Base-by-base conservation (phyloP, 352 stramenopile species). In the Phytophthora cactorum region DNA sequence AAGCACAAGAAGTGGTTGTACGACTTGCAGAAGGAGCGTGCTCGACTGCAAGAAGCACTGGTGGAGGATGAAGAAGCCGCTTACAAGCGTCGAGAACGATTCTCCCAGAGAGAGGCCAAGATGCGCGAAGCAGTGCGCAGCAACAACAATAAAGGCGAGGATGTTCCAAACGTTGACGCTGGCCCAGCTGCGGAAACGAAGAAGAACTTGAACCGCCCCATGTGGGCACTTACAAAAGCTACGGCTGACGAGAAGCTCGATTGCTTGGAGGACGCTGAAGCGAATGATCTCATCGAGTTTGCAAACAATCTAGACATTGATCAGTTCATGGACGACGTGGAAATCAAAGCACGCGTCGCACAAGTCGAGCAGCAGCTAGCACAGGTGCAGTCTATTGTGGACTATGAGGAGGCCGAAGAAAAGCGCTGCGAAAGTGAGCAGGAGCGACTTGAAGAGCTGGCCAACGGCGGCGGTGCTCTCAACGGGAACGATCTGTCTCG, bases 1-100 rank as follows among this genome's bases (percentile, higher is more conserved):
- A 97, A 96, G 68, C 94, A 98, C 76, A 96, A 91, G 46, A 97
- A 97, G 66, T 98, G 93, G 93, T 77, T 98, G 11, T 73, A 89
- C 52, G 92, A 98, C 57, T 81, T 98, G n/a, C 93, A 98, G 58
- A 96, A 95, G 50, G 93, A 95, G 50, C 95, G 95, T 36, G 63
- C 82, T 61, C 78, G 88, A 39, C 73, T 98, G 22, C 86, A 98
- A 61, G 74, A 92, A 31, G 79, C 81, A 25, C 91, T 97, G 14
- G 43, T 81, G 11, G 78, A 95, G 47, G 91, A 97, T 36, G 76
- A 96, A 63, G 60, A 77, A 7, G 74, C 78, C 12, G 84, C 92
- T 64, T 77, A 93, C 38, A 75, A 89, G 65, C 77, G 75, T 25
- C 89, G 78, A 66, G 82, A 93, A 27, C 89, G 83, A 17, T 93